Percentiles rank a stretch among this genome's conserved stretches.
These are phyloP conservation scores for Leccinum ochraceum DNA, from an alignment of 768 basidiomycete genomes.

Conservation along the genomic window DNA sequence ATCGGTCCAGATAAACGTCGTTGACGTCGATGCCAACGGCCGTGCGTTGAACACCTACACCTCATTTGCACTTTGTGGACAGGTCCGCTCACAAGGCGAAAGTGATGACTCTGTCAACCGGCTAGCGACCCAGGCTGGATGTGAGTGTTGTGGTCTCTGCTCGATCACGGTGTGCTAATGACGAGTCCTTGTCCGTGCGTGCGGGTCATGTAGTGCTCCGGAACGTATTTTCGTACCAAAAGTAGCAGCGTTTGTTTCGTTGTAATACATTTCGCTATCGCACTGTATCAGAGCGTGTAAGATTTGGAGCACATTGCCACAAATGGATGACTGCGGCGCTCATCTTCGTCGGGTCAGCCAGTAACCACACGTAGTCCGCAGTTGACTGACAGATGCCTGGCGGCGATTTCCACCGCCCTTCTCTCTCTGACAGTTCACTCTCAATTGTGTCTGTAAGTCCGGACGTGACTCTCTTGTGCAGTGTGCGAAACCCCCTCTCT, in stretches of 20 bases:
- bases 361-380: slow-evolving; percentile 9
- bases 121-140: slow-evolving; percentile 90
- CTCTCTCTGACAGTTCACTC: slow-evolving; percentile 46
- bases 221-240: slow-evolving; percentile 95
- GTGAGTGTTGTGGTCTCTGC: slow-evolving; percentile 54
- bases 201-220: slow-evolving; percentile 69
- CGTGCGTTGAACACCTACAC: slow-evolving; percentile 77
- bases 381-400: slow-evolving; percentile 5
- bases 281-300: not conserved
- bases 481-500: slow-evolving; percentile 11
- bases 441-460: slow-evolving; percentile 51
- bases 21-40: slow-evolving; percentile 91
- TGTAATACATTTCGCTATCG: slow-evolving; percentile 17
- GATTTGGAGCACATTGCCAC: slow-evolving; percentile 17
- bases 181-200: not conserved
- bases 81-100: slow-evolving; percentile 94
- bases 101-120: slow-evolving; percentile 96
- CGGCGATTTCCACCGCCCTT: slow-evolving; percentile 25
- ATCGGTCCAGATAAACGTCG: slow-evolving; percentile 94
- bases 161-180: slow-evolving; percentile 9
- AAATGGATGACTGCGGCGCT: slow-evolving; percentile 22
- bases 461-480: not conserved
- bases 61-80: slow-evolving; percentile 93
- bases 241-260: slow-evolving; percentile 48
- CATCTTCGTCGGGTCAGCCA: slow-evolving; percentile 2